Percentiles rank a stretch among this genome's conserved stretches.
Evolutionary conservation across 805 yeast genomes (phyloP).

Genomic region (Wickerhamiella brachini): DNA sequence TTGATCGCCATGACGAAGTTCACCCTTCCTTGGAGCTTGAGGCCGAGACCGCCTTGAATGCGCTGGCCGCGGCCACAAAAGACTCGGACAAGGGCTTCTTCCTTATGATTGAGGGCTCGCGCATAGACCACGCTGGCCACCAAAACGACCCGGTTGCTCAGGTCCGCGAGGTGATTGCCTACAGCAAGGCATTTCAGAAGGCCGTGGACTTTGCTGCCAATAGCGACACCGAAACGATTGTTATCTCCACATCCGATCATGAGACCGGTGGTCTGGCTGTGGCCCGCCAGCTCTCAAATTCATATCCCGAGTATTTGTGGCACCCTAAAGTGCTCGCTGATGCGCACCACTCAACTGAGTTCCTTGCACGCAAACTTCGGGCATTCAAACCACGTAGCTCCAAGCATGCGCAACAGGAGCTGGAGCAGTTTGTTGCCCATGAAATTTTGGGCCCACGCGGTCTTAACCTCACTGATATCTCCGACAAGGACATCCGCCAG

Average conservation of each 20-base stretch:
- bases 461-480: constrained; percentile 50
- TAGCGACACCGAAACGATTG: constrained; percentile 60
- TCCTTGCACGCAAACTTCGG: constrained; percentile 35
- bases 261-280: constrained; percentile 93
- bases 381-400: constrained; percentile 20
- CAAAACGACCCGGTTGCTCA: constrained; percentile 90
- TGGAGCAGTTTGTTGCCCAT: constrained; percentile 34
- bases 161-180: constrained; percentile 80
- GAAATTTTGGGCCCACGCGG: constrained; percentile 44
- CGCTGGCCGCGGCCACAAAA: constrained; percentile 51
- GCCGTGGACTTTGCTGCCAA: constrained; percentile 57
- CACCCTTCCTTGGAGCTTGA: constrained; percentile 75
- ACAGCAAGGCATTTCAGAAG: constrained; percentile 65
- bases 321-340: constrained; percentile 60
- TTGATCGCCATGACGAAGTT: constrained; percentile 49
- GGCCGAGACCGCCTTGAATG: constrained; percentile 57
- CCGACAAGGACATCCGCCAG: constrained; percentile 37
- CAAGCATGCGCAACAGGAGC: constrained; percentile 15
- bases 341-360: constrained; percentile 70
- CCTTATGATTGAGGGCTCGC: constrained; percentile 75
- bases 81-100: constrained; percentile 76
- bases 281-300: constrained; percentile 55
- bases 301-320: constrained; percentile 82
- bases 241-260: constrained; percentile 81
- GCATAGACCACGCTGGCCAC: constrained; percentile 94